These are phyloP conservation scores for Naematelia aurantialba DNA, from an alignment of 768 basidiomycete genomes.

Conservation along the genomic window DNA sequence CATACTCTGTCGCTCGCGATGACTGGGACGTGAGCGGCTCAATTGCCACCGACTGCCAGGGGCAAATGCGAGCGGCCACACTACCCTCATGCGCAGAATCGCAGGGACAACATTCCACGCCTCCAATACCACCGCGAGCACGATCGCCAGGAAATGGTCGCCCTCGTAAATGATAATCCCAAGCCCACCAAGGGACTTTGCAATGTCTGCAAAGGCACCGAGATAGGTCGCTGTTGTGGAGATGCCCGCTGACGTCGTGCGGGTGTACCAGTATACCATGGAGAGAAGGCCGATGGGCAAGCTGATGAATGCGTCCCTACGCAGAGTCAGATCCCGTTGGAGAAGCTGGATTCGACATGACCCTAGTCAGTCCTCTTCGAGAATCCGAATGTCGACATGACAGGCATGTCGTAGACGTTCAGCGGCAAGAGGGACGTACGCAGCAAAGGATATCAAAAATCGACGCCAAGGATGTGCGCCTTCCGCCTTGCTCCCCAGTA, in stretches of 20 bases:
- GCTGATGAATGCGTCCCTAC: conserved; percentile 5
- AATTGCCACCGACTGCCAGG: conserved; percentile 7
- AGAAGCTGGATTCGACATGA: background rate
- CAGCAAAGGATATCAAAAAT: conserved; percentile 7
- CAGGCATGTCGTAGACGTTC: no score
- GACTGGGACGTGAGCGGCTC: background rate
- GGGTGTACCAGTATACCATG: conserved; percentile 27
- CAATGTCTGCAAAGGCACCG: background rate
- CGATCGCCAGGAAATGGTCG: background rate
- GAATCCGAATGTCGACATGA: no score
- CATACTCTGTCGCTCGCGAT: conserved; percentile 6
- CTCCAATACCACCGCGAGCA: background rate
- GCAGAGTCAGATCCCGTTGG: no score
- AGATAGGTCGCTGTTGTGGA: background rate
- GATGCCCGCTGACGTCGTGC: conserved; percentile 17
- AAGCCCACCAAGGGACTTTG: background rate
- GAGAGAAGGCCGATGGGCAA: conserved; percentile 13
- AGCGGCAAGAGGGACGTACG: no score
- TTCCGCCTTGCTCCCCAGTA: conserved; percentile 14
- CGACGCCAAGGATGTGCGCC: conserved; percentile 19
- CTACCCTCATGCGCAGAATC: background rate
- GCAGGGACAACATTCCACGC: conserved; percentile 7
- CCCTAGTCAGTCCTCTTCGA: no score
- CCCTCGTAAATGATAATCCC: background rate
- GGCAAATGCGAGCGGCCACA: conserved; percentile 5